A percentile compares a stretch with the other conserved stretches of the same genome.
Evolutionary conservation across 768 basidiomycete genomes (phyloP).

Genomic region (Leccinum pellstonianum): DNA sequence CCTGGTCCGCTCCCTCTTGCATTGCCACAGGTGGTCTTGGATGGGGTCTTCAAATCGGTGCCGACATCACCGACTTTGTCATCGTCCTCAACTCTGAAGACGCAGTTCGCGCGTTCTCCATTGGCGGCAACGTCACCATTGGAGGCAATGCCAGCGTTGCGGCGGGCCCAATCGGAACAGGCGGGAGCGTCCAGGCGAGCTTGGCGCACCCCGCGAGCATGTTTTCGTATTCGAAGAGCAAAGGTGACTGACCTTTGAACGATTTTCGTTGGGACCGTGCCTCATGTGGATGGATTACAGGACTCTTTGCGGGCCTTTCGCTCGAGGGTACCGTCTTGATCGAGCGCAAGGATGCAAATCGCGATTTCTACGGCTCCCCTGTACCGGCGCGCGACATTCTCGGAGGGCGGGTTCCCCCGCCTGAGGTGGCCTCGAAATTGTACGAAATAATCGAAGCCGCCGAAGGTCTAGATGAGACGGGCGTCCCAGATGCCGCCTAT

Average conservation of each 20-base stretch:
- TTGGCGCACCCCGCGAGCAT: conserved; percentile 93
- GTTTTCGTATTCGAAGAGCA: conserved; percentile 96
- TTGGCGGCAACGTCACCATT: conserved; percentile 95
- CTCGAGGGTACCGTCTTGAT: conserved; percentile 94
- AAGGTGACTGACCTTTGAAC: conserved; percentile 51
- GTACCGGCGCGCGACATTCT: conserved; percentile 90
- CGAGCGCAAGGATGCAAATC: conserved; percentile 94
- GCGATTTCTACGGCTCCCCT: conserved; percentile 92
- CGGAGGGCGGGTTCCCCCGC: conserved; percentile 92
- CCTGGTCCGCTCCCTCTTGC: conserved; percentile 96
- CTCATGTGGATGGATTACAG: conserved; percentile 36
- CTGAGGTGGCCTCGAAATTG: conserved; percentile 86
- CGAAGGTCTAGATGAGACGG: conserved; percentile 86
- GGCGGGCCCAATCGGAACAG: conserved; percentile 93
- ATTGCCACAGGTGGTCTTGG: conserved; percentile 95
- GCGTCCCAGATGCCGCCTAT: conserved; percentile 76
- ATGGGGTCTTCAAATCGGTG: conserved; percentile 94
- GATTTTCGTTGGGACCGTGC: background rate
- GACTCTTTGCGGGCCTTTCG: conserved; percentile 91
- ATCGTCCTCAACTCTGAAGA: conserved; percentile 97
- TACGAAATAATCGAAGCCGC: conserved; percentile 98
- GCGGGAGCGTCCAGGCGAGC: conserved; percentile 83
- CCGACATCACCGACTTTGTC: conserved; percentile 94
- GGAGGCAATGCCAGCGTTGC: conserved; percentile 85
- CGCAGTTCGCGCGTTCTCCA: conserved; percentile 91